Evolutionary conservation across 352 stramenopile genomes (phyloP), one percentile per base, ranked within the genome.

Genomic region (Pythium oligandrum): DNA sequence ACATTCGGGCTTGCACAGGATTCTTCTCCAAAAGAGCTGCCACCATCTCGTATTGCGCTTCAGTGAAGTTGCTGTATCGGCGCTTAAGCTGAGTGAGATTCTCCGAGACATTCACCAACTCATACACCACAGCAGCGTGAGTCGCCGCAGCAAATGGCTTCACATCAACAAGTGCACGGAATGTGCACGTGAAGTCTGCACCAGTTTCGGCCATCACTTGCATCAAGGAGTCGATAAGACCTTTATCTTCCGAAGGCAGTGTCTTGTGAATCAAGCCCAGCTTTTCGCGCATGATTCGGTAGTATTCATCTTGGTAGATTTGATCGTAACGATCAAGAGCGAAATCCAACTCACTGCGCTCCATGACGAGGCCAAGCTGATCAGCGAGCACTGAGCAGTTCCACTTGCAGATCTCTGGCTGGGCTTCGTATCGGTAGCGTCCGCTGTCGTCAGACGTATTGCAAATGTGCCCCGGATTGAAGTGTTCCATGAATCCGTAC

Each of bases 401-500:
- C 80, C 82, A 96, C 63, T 90, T 90, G 69, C 86, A 94, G 49
- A 94, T 85, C 58, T 83, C 71, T 35, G 86, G 81, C 39, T 96
- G 86, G 11, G 76, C 74, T 40, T 90, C 76, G 57, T 90, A 96
- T 8, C 81, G 70, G 57, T 96, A 96, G 4, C 88, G 74, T 3
- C 88, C 81, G 31, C 63, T 63, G 48, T 88, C 73, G 51, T 96
- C 87, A 10, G 82, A 93, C 46, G 78, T 85, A 55, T 94, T 94
- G 70, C 79, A 90, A 43, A 91, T 65, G 50, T 91, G 79, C 39
- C 84, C 65, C 2, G 77, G 71, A 52, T 96, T 77, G 59, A 95
- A 97, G 53, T 91, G 74, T 58, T 97, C 88, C 83, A 97, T 93
- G 57, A 95, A 97, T 3, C 88, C 90, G 64, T 84, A 97, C 44